phyloP scores from a whole-genome alignment of 345 rosid species.

The Luvunga scandens region DNA sequence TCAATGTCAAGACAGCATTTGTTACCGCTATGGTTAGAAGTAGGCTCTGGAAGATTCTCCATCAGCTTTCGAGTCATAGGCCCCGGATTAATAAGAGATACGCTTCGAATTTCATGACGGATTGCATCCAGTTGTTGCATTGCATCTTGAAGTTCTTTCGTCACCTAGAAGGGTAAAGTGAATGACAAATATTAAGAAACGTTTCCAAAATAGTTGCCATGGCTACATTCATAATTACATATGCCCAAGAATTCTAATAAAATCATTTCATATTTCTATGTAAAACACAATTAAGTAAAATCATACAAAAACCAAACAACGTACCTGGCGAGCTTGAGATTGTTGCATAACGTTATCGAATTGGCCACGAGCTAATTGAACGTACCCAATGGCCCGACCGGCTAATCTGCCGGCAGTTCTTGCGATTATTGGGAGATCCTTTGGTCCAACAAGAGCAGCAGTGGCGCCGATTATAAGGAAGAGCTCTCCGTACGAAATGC shows the following conservation, averaged over 20 bases:
- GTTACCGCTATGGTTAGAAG: slow-evolving; percentile 39
- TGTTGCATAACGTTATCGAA: slow-evolving; percentile 78
- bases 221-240: neutral
- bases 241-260: neutral
- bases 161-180: slow-evolving; percentile 43
- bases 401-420: slow-evolving; percentile 77
- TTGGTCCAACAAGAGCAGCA: slow-evolving; percentile 74
- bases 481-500: slow-evolving; percentile 70
- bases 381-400: slow-evolving; percentile 79
- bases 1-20: neutral
- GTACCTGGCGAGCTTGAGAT: slow-evolving; percentile 89
- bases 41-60: slow-evolving; percentile 36
- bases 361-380: slow-evolving; percentile 88
- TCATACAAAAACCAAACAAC: neutral
- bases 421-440: slow-evolving; percentile 74
- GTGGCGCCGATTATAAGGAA: slow-evolving; percentile 59
- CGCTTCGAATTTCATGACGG: slow-evolving; percentile 71
- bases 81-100: slow-evolving; percentile 65
- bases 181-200: slow-evolving; percentile 4
- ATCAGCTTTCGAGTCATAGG: slow-evolving; percentile 69
- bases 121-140: slow-evolving; percentile 83
- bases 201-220: neutral
- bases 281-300: neutral
- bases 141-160: slow-evolving; percentile 86
- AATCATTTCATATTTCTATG: neutral